Percentiles rank a stretch among this genome's conserved stretches.
phyloP scores from a whole-genome alignment of 768 basidiomycete species.

The Bullera alba region DNA sequence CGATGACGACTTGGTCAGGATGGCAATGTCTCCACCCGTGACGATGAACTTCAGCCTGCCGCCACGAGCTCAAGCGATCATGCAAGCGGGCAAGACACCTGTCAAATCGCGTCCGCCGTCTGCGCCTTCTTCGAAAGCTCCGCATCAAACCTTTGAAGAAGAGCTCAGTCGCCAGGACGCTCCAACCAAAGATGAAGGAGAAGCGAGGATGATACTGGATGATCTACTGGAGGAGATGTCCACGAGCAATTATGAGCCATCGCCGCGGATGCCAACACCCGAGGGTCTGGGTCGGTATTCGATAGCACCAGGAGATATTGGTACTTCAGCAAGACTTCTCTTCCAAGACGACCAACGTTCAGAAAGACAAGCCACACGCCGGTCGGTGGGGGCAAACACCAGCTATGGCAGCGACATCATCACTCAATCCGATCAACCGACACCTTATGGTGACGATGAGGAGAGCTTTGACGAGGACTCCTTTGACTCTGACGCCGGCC shows the following conservation, averaged over 20 bases:
- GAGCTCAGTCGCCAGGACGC: background rate
- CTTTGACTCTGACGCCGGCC: too few species aligned
- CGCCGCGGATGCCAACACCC: constrained; percentile 33
- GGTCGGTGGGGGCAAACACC: constrained; percentile 32
- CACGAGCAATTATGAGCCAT: constrained; percentile 16
- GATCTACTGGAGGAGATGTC: constrained; percentile 51
- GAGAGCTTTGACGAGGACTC: constrained; percentile 28
- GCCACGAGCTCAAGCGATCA: constrained; percentile 24
- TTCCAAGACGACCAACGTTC: background rate
- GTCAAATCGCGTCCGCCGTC: background rate
- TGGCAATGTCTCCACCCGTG: constrained; percentile 55
- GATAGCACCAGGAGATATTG: constrained; percentile 16
- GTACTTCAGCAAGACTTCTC: background rate
- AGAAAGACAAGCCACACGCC: constrained; percentile 3
- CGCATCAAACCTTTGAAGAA: too few species aligned
- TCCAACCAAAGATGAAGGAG: background rate
- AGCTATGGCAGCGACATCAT: constrained; percentile 26
- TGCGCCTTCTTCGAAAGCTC: too few species aligned
- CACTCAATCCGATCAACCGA: constrained; percentile 1
- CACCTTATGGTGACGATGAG: too few species aligned
- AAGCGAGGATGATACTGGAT: constrained; percentile 56
- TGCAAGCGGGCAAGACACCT: background rate
- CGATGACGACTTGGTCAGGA: constrained; percentile 30
- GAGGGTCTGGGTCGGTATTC: constrained; percentile 35
- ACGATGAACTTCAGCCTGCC: constrained; percentile 54